Conservation (phyloP, 805 yeast species). For the Groenewaldozyma salmanticensis region DNA sequence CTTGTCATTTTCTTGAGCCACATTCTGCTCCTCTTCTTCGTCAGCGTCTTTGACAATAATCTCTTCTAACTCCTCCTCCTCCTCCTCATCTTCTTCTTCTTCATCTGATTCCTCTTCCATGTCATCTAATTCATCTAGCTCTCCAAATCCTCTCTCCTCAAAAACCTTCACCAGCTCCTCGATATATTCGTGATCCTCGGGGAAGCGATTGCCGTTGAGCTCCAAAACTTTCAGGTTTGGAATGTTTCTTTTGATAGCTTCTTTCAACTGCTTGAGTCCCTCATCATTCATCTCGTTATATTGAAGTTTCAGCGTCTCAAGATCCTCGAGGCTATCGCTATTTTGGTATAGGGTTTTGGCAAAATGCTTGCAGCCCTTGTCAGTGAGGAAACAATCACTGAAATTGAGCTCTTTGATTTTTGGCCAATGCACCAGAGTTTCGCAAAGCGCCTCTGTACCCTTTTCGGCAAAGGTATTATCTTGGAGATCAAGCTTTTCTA, state of each 20-base stretch:
- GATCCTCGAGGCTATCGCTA: constrained; percentile 26
- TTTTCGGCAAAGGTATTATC: constrained; percentile 83
- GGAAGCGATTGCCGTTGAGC: constrained; percentile 87
- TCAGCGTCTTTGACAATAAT: constrained; percentile 39
- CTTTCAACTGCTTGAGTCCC: constrained; percentile 50
- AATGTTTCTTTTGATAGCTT: constrained; percentile 44
- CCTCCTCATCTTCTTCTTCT: constrained; percentile 58
- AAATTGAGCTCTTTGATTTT: constrained; percentile 67
- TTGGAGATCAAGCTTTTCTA: constrained; percentile 74
- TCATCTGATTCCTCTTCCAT: constrained; percentile 74
- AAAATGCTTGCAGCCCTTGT: constrained; percentile 59
- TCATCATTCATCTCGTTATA: constrained; percentile 74
- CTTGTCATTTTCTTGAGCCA: constrained; percentile 34
- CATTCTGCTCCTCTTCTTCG: constrained; percentile 32
- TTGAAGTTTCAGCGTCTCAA: constrained; percentile 64
- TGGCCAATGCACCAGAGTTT: constrained; percentile 53
- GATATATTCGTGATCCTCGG: constrained; percentile 72
- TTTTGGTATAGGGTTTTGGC: constrained; percentile 29
- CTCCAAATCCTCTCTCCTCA: constrained; percentile 66
- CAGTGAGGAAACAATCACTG: constrained; percentile 80
- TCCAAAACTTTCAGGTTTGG: constrained; percentile 60
- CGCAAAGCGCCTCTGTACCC: constrained; percentile 59
- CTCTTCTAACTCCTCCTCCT: constrained; percentile 47
- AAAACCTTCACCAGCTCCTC: constrained; percentile 53
- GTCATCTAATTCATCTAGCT: constrained; percentile 88